phyloP scores from a whole-genome alignment of 78 protist species.

The Acrasis kona region DNA sequence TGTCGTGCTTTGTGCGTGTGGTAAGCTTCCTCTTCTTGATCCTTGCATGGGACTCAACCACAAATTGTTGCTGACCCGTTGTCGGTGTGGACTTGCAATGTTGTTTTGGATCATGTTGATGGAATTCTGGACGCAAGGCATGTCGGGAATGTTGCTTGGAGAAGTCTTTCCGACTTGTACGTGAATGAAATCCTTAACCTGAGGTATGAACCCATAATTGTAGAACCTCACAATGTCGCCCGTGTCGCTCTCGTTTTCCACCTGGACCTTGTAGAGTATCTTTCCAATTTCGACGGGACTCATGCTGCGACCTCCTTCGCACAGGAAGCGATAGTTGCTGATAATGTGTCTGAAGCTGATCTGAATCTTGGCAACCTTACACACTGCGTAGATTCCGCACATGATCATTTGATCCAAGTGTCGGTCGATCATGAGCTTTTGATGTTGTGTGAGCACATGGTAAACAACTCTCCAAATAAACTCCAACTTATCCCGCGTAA shows the following conservation, averaged over 20 bases:
- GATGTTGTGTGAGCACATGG: not conserved
- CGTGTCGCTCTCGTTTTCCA: not conserved
- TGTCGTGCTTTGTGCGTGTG: too few species aligned
- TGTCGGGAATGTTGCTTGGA: too few species aligned
- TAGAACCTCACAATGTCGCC: not conserved
- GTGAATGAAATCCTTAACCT: not conserved
- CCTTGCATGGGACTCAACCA: too few species aligned
- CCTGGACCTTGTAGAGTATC: not conserved
- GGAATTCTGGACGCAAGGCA: too few species aligned
- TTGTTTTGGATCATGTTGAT: too few species aligned
- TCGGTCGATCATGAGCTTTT: not conserved
- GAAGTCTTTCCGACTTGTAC: too few species aligned
- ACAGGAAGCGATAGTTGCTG: not conserved
- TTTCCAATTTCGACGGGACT: not conserved
- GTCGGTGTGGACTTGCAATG: too few species aligned
- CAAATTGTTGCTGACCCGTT: too few species aligned
- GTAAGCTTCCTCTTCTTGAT: too few species aligned
- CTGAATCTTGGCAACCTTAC: not conserved
- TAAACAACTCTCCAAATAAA: not conserved
- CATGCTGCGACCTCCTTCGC: not conserved
- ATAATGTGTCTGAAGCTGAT: not conserved
- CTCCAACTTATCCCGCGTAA: too few species aligned
- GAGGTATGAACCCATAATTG: not conserved
- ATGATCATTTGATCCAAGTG: not conserved
- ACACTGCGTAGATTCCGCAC: not conserved